Evolutionary conservation across 139 green algal species (phyloP), one percentile per base, ranked within the genome.

Genomic region (Raphidocelis subcapitata): DNA sequence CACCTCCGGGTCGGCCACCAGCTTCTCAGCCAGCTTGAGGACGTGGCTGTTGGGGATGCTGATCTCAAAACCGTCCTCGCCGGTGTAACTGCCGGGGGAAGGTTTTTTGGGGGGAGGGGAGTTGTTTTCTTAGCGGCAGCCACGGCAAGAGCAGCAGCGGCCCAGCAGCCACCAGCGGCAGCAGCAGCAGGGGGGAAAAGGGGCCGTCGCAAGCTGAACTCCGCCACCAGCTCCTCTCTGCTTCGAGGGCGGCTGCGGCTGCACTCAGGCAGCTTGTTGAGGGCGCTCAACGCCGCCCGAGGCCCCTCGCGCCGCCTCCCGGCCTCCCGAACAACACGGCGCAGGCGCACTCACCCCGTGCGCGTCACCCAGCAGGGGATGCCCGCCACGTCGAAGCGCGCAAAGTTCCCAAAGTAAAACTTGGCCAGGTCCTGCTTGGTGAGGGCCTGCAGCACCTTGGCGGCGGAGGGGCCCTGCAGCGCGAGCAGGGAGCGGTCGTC

Each of bases 31-130:
- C 28, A 99, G 65, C 5, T 44, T 78, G 44, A 96, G 36, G 2
- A 92, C 86, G 21, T 84, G 35, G 21, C 63, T 73, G 61, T 88
- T 87, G 62, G 89, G 88, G 51, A 98, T 87, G 33, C 90, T 97
- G 66, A 99, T 91, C 80, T 99, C 96, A 79, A 99, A 99, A 0
- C 96, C 96, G 72, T 99, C 96, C 84, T 99, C 96, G 18, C 96
- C 96, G 21, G 96, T 99, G 91, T 99, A 99, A 12, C 91, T 93
- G 84, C 51, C 31, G 28, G 21, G 63, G 37, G 63, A 10, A 26
- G 41, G 62, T n/a, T n/a, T n/a, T n/a, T 28, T 36, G 41, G 57
- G 12, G n/a, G 57, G 60, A 14, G 60, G 31, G 47, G 5, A 10
- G 60, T 14, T 4, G 28, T 31, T 31, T 65, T 65, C 16, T 16